Evolutionary conservation across 2,329 filamentous ascomycete genomes (phyloP), one percentile per base, ranked within the genome.

Genomic region (Neofusicoccum umdonicola): DNA sequence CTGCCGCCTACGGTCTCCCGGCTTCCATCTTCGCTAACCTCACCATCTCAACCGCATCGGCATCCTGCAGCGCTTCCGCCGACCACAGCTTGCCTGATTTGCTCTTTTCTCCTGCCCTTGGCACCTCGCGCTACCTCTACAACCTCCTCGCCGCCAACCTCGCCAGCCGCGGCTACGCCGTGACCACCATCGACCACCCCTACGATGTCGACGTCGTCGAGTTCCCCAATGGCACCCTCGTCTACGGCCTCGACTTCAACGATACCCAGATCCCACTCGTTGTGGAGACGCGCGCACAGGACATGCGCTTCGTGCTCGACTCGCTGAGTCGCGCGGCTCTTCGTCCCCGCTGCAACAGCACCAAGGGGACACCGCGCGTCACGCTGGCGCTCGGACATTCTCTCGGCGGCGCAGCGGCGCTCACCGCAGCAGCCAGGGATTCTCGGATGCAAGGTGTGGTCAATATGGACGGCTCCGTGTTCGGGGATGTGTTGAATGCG

Each of bases 181-280:
- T 85, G 2, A 71, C 83, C 12, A 72, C 81, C 0, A 71, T 85
- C 27, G 84, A 85, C 64, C 83, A 85, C 58, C 77, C 83, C 0
- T 79, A 81, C 54, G 82, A 85, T 54, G 74, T 79, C 0, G 64
- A 70, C 0, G 72, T 82, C 19, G 77, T 85, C 8, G 77, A 83
- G 63, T 83, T 81, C n/a, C 79, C 81, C 0, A 72, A 83, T 63
- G 82, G 51, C 4, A 22, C 22, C 22, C 22, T 22, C 22, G 22
- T 22, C 22, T 22, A 22, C 22, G 22, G 22, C 22, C 22, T 22
- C 22, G 22, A 22, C 22, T 3, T 22, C 22, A 3, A 22, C 22
- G 22, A 22, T 3, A 22, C 22, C 22, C 22, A 22, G 22, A 22
- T 22, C 22, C 3, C 22, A 22, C 51, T 54, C 7, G 34, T 17